Conservation (phyloP, 768 basidiomycete genomes). For the Mycena olivaceomarginata region DNA sequence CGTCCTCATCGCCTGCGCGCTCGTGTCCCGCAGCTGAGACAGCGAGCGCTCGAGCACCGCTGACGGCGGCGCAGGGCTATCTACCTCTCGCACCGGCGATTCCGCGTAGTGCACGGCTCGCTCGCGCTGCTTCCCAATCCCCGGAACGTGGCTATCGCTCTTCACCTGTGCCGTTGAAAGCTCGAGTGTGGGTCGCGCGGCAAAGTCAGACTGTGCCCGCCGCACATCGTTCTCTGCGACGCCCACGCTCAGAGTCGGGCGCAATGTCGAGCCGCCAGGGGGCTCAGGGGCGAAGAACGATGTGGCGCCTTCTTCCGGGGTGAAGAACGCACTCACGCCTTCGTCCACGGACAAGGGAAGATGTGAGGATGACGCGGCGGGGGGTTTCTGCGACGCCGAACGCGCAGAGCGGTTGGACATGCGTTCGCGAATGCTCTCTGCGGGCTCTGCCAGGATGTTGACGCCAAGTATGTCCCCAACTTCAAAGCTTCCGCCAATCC, state of each 20-base stretch:
- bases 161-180: conserved; percentile 8
- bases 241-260: conserved; percentile 9
- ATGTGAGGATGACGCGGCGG: conserved; percentile 25
- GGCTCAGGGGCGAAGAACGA: conserved; percentile 28
- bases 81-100: conserved; percentile 32
- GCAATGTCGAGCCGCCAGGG: conserved; percentile 16
- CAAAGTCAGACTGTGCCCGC: conserved; percentile 35
- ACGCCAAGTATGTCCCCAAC: conserved; percentile 87
- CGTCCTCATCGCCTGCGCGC: conserved; percentile 73
- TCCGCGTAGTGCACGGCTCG: conserved; percentile 65
- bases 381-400: not conserved
- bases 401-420: conserved; percentile 39
- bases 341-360: conserved; percentile 4
- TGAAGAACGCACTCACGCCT: not conserved
- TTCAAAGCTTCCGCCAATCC: conserved; percentile 88
- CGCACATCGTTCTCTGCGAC: conserved; percentile 17
- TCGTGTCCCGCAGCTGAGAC: conserved; percentile 74
- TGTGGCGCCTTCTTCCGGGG: conserved; percentile 1
- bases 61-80: conserved; percentile 69
- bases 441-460: conserved; percentile 68
- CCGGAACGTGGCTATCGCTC: conserved; percentile 42
- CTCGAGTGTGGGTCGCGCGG: conserved; percentile 24
- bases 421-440: conserved; percentile 40
- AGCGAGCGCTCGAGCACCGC: conserved; percentile 82
- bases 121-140: conserved; percentile 52